These are phyloP conservation scores for Picocystis salinarum DNA, from an alignment of 139 green algal species.

Conservation along the genomic window DNA sequence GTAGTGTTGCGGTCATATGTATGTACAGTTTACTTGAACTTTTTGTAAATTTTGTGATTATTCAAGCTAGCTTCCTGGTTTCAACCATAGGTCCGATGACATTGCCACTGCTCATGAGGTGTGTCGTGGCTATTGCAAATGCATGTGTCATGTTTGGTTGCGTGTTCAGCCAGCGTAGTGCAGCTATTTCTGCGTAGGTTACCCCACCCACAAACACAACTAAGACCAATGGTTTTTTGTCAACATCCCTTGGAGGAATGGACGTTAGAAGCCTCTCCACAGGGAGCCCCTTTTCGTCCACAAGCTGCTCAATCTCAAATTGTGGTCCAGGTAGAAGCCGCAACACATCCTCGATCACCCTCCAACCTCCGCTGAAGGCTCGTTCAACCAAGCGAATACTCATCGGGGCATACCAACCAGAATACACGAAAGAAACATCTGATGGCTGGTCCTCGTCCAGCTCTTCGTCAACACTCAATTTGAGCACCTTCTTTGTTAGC, in stretches of 20 bases:
- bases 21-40: too few species aligned
- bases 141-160: constrained; percentile 24
- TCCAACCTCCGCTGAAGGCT: background rate
- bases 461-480: background rate
- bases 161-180: constrained; percentile 47
- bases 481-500: background rate
- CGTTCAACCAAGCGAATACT: background rate
- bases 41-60: too few species aligned
- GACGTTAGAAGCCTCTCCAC: too few species aligned
- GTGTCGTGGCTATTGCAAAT: constrained; percentile 64
- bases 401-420: constrained; percentile 1
- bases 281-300: constrained; percentile 17
- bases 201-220: constrained; percentile 73
- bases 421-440: constrained; percentile 3
- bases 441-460: background rate
- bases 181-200: constrained; percentile 70
- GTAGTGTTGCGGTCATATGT: too few species aligned
- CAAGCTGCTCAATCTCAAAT: constrained; percentile 51
- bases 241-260: too few species aligned
- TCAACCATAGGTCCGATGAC: too few species aligned
- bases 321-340: constrained; percentile 39
- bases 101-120: too few species aligned
- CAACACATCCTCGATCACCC: constrained; percentile 24
- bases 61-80: too few species aligned
- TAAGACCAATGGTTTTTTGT: constrained; percentile 30